A percentile compares a stretch with the other conserved stretches of the same genome.
These are phyloP conservation scores for Chlorencoelia australis DNA, from an alignment of 2,329 filamentous ascomycete genomes.

Conservation along the genomic window DNA sequence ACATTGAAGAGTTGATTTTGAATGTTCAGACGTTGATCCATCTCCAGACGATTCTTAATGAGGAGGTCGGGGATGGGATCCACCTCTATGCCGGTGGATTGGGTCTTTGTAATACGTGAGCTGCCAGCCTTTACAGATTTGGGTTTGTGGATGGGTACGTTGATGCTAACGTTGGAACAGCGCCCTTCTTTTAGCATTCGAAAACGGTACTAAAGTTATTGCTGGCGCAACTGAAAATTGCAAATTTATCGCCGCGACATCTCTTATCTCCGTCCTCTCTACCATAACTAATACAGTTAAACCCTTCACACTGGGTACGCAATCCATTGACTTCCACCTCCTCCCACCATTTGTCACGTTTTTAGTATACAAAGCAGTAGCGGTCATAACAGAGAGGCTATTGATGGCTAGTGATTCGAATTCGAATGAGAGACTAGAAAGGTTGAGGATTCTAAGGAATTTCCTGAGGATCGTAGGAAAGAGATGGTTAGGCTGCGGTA, in stretches of 20 bases:
- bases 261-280: conserved; percentile 5
- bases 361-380: conserved; percentile 14
- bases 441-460: conserved; percentile 10
- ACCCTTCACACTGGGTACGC: conserved; percentile 6
- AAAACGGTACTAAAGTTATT: conserved; percentile 12
- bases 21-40: conserved; percentile 7
- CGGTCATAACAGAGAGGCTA: conserved; percentile 11
- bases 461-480: conserved; percentile 10
- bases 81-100: conserved; percentile 9
- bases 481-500: conserved; percentile 15
- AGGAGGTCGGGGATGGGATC: conserved; percentile 7
- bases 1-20: conserved; percentile 13
- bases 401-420: conserved; percentile 5
- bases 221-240: conserved; percentile 6
- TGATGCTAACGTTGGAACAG: conserved; percentile 9
- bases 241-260: conserved; percentile 4
- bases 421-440: conserved; percentile 6
- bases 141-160: background rate
- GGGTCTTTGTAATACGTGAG: conserved; percentile 13
- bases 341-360: conserved; percentile 12
- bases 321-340: conserved; percentile 9
- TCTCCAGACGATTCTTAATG: conserved; percentile 10
- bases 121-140: conserved; percentile 1
- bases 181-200: conserved; percentile 12
- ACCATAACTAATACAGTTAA: conserved; percentile 9